These are phyloP conservation scores for Sugiyamaella japonica DNA, from an alignment of 1,139 yeast genomes.

Conservation along the genomic window DNA sequence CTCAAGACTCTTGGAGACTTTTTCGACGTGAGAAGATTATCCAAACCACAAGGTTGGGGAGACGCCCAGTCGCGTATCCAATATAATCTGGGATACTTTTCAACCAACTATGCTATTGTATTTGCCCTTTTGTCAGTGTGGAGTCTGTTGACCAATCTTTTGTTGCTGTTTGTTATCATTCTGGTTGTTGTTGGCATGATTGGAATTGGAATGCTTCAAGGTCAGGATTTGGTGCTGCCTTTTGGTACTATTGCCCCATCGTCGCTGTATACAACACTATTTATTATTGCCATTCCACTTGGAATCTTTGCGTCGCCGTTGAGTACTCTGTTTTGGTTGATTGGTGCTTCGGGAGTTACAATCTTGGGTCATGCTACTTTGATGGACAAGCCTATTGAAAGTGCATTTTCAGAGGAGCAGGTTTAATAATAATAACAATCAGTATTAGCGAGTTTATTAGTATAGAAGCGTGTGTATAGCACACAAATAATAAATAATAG, in stretches of 20 bases:
- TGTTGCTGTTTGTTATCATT: conserved; percentile 75
- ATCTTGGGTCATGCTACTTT: conserved; percentile 90
- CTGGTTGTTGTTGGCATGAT: conserved; percentile 61
- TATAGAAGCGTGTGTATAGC: too few species aligned
- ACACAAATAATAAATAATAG: too few species aligned
- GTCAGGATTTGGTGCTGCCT: conserved; percentile 70
- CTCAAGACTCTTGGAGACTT: conserved; percentile 90
- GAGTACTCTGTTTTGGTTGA: conserved; percentile 91
- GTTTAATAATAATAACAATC: conserved; percentile 43
- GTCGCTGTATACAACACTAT: conserved; percentile 84
- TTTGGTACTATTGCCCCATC: conserved; percentile 56
- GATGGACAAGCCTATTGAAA: conserved; percentile 97
- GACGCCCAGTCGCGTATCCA: conserved; percentile 87
- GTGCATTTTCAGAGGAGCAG: conserved; percentile 87
- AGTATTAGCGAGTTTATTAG: too few species aligned
- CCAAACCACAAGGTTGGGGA: conserved; percentile 86
- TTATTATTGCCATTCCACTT: conserved; percentile 69
- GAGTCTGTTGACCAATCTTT: conserved; percentile 77
- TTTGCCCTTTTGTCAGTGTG: conserved; percentile 68
- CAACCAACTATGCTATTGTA: conserved; percentile 80
- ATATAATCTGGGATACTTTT: conserved; percentile 82
- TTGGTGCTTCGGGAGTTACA: conserved; percentile 88
- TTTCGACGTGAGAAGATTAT: conserved; percentile 83
- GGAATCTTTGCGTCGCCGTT: conserved; percentile 94
- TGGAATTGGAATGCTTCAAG: conserved; percentile 76